Conservation (phyloP, 306 rosid genomes). For the Prunus persica region Prunus_persica_NCBIv2 NC_034011.1:21007001-21007500, state of each 20-base stretch:
- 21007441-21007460: constrained; percentile 98
- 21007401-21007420: constrained; percentile 97
- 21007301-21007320: constrained; percentile 82
- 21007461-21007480: constrained; percentile 91
- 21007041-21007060: not conserved
- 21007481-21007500: constrained; percentile 10
- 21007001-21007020: constrained; percentile 14
- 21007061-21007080: not conserved
- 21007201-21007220: constrained; percentile 86
- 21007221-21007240: constrained; percentile 89
- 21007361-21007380: constrained; percentile 87
- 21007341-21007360: constrained; percentile 88
- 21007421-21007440: constrained; percentile 99
- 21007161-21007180: not conserved
- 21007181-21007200: constrained; percentile 56
- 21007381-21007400: constrained; percentile 89
- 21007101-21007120: not conserved
- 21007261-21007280: constrained; percentile 85
- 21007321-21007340: constrained; percentile 87
- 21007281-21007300: constrained; percentile 77
- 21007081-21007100: not conserved
- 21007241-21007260: constrained; percentile 97
- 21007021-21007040: constrained; percentile 3
- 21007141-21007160: not conserved
- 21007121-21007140: not conserved